Evolutionary conservation across 2,329 filamentous ascomycete species (phyloP), one percentile per base, ranked within the genome.

Genomic region (Aureobasidium sp.): DNA sequence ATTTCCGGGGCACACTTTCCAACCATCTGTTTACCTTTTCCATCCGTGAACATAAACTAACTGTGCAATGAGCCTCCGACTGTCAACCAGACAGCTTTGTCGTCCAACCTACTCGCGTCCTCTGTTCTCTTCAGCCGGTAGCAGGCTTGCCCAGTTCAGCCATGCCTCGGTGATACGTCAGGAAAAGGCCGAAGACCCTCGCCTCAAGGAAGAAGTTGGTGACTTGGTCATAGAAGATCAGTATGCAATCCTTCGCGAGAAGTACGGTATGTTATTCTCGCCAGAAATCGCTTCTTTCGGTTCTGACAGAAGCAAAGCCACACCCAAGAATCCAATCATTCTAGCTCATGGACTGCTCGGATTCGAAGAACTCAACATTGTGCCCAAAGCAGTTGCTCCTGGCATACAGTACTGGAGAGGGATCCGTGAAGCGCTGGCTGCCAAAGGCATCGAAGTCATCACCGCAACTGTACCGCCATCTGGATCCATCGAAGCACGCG

Each of bases 311-410:
- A 53, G 14, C 19, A 27, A 47, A 22, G 72, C 72, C 56, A 72
- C 74, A 9, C 81, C 79, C 45, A 81, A 82, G 68, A 70, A 85
- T 67, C 82, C 83, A 2, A 80, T 87, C 58, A 79, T 87, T 53
- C 80, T 87, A 11, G 84, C 84, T 5, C 84, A 87, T 72, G 84
- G 84, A n/a, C 76, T 87, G 12, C 73, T 87, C 22, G 84, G 84
- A n/a, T 87, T 87, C 70, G 82, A 85, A 66, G 83, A 86, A 68
- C 70, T 86, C 11, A 81, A 77, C 17, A 73, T 84, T 5, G 31
- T 64, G 5, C 54, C 60, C 1, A 57, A 59, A 15, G 52, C 49
- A 4, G 64, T 71, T 9, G 70, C 85, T 6, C 84, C 84, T 0
- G 81, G 82, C 0, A 76, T 87, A 24, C 79, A 84, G 60, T 87